These are phyloP conservation scores for Microthyrium microscopicum DNA, from an alignment of 2,329 filamentous ascomycete genomes.

Conservation along the genomic window DNA sequence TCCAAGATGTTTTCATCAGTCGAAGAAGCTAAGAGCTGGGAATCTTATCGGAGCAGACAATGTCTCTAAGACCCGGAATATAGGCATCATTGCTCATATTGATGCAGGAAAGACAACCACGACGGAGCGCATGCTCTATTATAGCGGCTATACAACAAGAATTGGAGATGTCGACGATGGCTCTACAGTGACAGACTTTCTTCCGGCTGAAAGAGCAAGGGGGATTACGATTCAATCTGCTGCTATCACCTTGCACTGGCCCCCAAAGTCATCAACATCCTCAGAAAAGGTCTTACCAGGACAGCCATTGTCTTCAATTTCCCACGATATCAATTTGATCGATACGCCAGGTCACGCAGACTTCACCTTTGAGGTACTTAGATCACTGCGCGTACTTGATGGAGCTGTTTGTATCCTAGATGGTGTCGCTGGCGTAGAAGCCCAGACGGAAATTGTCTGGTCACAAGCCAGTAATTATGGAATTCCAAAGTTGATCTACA, in stretches of 20 bases:
- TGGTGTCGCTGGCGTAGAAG: constrained; percentile 85
- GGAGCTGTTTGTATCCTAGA: constrained; percentile 88
- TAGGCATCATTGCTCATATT: constrained; percentile 96
- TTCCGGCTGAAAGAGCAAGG: constrained; percentile 77
- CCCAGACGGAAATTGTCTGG: constrained; percentile 96
- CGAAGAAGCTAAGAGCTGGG: too few relatives aligned
- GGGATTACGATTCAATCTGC: constrained; percentile 97
- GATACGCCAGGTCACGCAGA: constrained; percentile 95
- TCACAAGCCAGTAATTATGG: constrained; percentile 68
- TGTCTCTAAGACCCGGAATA: constrained; percentile 64
- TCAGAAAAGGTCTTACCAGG: constrained; percentile 9
- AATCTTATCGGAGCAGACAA: too few relatives aligned
- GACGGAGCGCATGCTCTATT: constrained; percentile 97
- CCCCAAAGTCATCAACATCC: constrained; percentile 29
- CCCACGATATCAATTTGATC: constrained; percentile 74
- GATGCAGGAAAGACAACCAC: constrained; percentile 98
- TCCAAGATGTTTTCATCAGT: too few relatives aligned
- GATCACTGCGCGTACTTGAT: constrained; percentile 75
- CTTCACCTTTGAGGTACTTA: constrained; percentile 90
- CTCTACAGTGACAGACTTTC: constrained; percentile 91
- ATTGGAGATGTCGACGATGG: constrained; percentile 94
- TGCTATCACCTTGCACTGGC: constrained; percentile 91
- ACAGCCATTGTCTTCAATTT: constrained; percentile 26
- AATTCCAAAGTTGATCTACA: constrained; percentile 67
- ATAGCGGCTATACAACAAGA: constrained; percentile 74